Base-by-base conservation (phyloP, 2,329 filamentous ascomycete species). In the Didymella segeticola region DNA sequence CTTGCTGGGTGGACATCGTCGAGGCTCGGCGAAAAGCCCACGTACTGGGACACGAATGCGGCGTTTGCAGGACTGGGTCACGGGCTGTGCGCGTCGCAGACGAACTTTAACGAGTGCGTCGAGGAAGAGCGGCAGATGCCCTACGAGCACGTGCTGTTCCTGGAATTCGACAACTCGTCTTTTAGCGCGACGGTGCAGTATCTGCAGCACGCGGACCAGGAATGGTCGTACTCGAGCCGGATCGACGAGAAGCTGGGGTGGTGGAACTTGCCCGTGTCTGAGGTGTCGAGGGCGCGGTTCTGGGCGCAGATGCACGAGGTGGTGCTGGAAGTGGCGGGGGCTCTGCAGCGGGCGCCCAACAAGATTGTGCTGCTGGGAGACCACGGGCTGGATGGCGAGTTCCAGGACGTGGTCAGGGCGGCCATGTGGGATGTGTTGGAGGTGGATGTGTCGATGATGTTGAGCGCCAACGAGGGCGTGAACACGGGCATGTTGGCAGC, bases 131-230 rank as follows among this genome's bases (percentile, higher is more conserved):
- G 33, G 22, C 19, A 29, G 15, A 46, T 53, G 34, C 48, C 36
- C 5, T 46, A 58, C 19, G 54, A 63, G 31, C 56, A 62, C 10
- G 54, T 67, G 3, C 53, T 70, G 11, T 68, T 67, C 36, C 36
- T 70, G 2, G 55, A 64, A 17, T 69, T 70, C 33, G 67, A 69
- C 45, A 60, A 63, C 23, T 60, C 57, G 3, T 66, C 64, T n/a
- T 67, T 70, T 34, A 61, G 57, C 38, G 61, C 58, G 15, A 60
- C 59, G 5, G 57, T 63, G 15, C 59, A 66, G 20, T 31, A 49
- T 15, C 27, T 66, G 41, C 36, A 45, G 30, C 52, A 43, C 20
- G 57, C 41, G 17, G 48, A 42, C 33, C 37, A 56, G 12, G 46
- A 57, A 19, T 48, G 25, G 20, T 23, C 57, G 14, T 54, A 57